These are phyloP conservation scores for Fusarium domesticum DNA, from an alignment of 2,329 filamentous ascomycete genomes.

Conservation along the genomic window DNA sequence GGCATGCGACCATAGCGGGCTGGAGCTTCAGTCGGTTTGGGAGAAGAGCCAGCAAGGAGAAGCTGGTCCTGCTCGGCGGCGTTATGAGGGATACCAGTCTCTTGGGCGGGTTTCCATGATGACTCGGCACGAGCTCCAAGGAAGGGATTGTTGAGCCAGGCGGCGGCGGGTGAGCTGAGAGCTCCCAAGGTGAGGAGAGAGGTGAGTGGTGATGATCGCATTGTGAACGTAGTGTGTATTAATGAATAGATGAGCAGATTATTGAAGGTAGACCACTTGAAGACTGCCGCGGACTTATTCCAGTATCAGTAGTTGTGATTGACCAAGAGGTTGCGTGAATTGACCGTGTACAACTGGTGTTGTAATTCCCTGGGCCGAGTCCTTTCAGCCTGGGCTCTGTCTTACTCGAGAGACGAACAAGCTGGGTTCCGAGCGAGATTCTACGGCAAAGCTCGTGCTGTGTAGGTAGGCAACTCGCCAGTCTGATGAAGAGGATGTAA, in stretches of 20 bases:
- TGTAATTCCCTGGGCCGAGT: no score
- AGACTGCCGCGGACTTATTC: no score
- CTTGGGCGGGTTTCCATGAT: slow-evolving; percentile 31
- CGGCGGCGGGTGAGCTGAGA: slow-evolving; percentile 22
- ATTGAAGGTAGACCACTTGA: no score
- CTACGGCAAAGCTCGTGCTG: no score
- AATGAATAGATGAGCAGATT: background rate
- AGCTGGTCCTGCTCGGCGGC: slow-evolving; percentile 23
- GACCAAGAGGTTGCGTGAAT: no score
- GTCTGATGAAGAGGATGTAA: no score
- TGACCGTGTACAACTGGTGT: no score
- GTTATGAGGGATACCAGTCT: slow-evolving; percentile 24
- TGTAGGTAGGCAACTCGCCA: no score
- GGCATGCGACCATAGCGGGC: slow-evolving; percentile 29
- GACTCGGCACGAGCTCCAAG: slow-evolving; percentile 20
- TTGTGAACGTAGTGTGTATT: background rate
- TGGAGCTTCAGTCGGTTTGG: slow-evolving; percentile 32
- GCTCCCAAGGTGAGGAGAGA: slow-evolving; percentile 26
- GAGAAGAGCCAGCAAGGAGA: slow-evolving; percentile 30
- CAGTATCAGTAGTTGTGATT: no score
- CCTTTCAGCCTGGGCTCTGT: no score
- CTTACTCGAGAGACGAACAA: no score
- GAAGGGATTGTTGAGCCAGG: slow-evolving; percentile 22
- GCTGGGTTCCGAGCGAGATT: no score
- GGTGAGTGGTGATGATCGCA: slow-evolving; percentile 8